Conservation (phyloP, 441 rosid genomes). For the Pelargonium australe region DNA sequence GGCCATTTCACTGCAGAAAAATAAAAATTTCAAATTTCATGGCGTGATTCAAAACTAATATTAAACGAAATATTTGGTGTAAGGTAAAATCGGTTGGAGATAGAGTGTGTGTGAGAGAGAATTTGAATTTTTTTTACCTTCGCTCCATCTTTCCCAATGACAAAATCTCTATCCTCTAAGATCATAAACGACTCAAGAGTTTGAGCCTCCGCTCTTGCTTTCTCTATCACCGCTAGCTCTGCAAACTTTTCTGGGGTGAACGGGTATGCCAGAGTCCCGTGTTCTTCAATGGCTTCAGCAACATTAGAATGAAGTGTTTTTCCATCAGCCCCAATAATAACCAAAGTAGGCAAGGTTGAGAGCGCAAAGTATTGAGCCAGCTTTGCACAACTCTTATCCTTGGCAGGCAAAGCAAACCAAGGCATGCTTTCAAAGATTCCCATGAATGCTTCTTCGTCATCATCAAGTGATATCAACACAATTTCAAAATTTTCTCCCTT, state of each 20-base stretch:
- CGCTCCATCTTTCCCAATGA: constrained; percentile 52
- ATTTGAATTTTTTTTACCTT: constrained; percentile 33
- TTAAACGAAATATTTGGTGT: background rate
- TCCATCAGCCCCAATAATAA: constrained; percentile 65
- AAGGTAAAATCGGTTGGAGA: background rate
- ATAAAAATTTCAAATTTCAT: background rate
- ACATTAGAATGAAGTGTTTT: constrained; percentile 56
- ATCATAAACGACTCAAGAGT: constrained; percentile 63
- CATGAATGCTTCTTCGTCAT: constrained; percentile 50
- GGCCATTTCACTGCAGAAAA: background rate
- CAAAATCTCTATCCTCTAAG: constrained; percentile 47
- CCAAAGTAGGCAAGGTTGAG: constrained; percentile 50
- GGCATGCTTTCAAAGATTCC: constrained; percentile 40
- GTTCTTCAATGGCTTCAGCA: constrained; percentile 56
- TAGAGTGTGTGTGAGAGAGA: background rate
- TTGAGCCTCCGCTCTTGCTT: constrained; percentile 53
- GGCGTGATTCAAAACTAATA: background rate
- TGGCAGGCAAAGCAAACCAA: constrained; percentile 60
- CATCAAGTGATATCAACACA: constrained; percentile 52
- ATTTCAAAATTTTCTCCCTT: constrained; percentile 57
- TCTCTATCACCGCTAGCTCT: constrained; percentile 53
- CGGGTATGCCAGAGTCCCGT: constrained; percentile 59
- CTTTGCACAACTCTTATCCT: constrained; percentile 47
- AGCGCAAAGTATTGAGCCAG: constrained; percentile 56
- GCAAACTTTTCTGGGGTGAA: constrained; percentile 65